Base-by-base conservation (phyloP, 2,329 filamentous ascomycete genomes). In the Dactylellina parvicollis region DNA sequence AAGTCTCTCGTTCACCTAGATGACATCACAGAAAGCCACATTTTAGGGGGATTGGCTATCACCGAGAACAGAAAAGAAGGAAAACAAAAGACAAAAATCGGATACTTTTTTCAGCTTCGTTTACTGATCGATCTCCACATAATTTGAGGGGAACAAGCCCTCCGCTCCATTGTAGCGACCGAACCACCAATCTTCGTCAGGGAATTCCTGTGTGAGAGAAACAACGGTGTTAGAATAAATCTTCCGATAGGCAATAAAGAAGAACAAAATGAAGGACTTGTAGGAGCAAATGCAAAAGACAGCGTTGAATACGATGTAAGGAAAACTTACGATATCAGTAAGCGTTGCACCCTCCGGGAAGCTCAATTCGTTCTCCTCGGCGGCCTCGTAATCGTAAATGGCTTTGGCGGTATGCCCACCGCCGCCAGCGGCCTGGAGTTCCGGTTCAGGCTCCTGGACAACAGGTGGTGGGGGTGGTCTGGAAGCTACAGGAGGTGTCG, bases 161-260 rank as follows among this genome's bases (percentile, higher is more conserved):
- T 86, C 86, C 67, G 89, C 86, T 55, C 92, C 92, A 24, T 88
- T 85, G 81, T 90, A 96, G 78, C 91, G 88, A 69, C 95, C 95
- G 78, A 94, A 90, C 95, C 95, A 99, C 95, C 95, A 99, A 80
- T 99, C 95, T 76, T 98, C 94, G 78, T 98, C 95, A 1, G 95
- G 95, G 82, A 98, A 98, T 83, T 97, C 92, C 89, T 90, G 77
- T 18, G 24, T 18, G 30, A 28, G 49, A 44, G 10, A 64, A 34
- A 50, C 16, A 22, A 34, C 47, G 9, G 7, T 14, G 46, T 50
- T 52, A 52, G 26, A 14, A 16, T 12, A 54, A 30, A 24, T 2
- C 49, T 24, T 24, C 9, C n/a, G n/a, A 10, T n/a, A 56, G 32
- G 8, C 49, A n/a, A 26, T 38, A 9, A 14, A 14, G 12, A 38